Evolutionary conservation across 1,284 basidiomycete genomes (phyloP).

Genomic region (Ceratobasidium sp.): DNA sequence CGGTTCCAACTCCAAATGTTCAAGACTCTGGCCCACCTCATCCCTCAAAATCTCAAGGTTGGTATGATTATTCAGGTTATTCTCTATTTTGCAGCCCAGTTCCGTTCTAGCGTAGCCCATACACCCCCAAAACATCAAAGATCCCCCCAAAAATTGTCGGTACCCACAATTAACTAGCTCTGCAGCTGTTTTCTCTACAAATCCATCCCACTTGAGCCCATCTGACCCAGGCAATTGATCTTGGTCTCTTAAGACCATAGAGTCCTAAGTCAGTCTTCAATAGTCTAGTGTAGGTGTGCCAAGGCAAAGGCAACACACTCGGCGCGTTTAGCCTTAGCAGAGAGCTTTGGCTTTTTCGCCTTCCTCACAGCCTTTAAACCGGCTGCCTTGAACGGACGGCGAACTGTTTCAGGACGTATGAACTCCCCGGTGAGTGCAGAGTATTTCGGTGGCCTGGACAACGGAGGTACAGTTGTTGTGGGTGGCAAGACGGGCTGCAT

Average conservation of each 20-base stretch:
- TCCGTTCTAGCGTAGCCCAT: constrained; percentile 22
- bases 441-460: neutral
- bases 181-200: neutral
- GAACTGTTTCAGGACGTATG: neutral
- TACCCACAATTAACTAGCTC: too few species aligned
- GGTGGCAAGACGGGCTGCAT: constrained; percentile 14
- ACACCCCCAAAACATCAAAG: constrained; percentile 11
- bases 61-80: neutral
- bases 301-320: constrained; percentile 20
- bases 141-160: constrained; percentile 2
- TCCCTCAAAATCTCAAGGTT: constrained; percentile 26
- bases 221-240: constrained; percentile 30
- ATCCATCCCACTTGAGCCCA: neutral
- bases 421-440: neutral
- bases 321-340: neutral
- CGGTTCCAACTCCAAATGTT: constrained; percentile 8
- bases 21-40: constrained; percentile 17
- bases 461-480: too few species aligned
- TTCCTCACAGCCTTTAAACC: constrained; percentile 19
- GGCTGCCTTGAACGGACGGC: constrained; percentile 7
- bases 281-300: constrained; percentile 30
- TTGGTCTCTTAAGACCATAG: constrained; percentile 33
- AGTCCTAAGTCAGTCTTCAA: constrained; percentile 10
- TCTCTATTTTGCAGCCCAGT: neutral
- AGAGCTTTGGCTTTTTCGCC: constrained; percentile 31